A percentile compares a stretch with the other conserved stretches of the same genome.
Evolutionary conservation across 805 yeast species (phyloP).

Genomic region (Blastobotrys parvus): DNA sequence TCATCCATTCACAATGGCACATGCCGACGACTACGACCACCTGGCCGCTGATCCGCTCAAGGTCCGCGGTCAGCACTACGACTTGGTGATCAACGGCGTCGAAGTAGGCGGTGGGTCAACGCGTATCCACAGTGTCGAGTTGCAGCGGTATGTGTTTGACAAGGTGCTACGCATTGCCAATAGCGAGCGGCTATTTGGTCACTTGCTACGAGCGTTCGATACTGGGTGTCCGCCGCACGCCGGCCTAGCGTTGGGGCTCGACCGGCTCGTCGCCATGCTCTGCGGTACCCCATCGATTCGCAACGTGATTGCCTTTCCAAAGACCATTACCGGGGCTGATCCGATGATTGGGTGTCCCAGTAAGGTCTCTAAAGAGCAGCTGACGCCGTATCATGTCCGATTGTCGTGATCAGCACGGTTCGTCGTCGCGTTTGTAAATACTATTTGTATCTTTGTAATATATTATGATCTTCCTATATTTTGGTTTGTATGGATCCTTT

Average conservation of each 20-base stretch:
- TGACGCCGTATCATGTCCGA: conserved; percentile 41
- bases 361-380: conserved; percentile 39
- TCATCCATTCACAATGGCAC: conserved; percentile 96
- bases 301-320: conserved; percentile 95
- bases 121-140: conserved; percentile 78
- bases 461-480: too few species aligned
- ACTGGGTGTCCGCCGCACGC: conserved; percentile 99
- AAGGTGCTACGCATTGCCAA: conserved; percentile 51
- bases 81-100: conserved; percentile 85
- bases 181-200: conserved; percentile 69
- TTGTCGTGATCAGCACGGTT: too few species aligned
- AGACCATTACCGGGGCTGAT: conserved; percentile 81
- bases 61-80: conserved; percentile 88
- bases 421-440: too few species aligned
- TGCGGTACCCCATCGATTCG: conserved; percentile 69
- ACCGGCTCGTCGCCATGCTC: conserved; percentile 85
- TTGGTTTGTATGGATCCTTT: too few species aligned
- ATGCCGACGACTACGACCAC: conserved; percentile 53
- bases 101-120: conserved; percentile 97
- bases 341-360: conserved; percentile 85
- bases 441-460: too few species aligned
- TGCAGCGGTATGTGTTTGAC: conserved; percentile 68
- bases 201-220: conserved; percentile 67
- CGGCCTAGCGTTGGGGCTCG: conserved; percentile 93
- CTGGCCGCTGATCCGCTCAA: conserved; percentile 48